Conservation (phyloP, 306 rosid genomes). For the Glycyrrhiza uralensis region DNA sequence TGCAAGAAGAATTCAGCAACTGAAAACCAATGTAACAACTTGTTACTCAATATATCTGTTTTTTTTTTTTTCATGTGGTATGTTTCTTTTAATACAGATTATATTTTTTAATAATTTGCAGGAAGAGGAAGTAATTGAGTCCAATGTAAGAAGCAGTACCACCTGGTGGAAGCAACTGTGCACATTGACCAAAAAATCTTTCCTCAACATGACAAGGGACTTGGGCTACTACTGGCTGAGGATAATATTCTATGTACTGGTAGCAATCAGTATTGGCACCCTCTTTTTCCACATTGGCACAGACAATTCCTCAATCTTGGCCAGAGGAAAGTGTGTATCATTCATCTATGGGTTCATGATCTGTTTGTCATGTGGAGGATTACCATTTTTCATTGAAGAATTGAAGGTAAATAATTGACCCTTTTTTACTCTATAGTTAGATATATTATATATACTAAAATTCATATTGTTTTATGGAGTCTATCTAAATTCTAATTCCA, state of each 20-base stretch:
- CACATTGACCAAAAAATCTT: slow-evolving; percentile 58
- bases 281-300: slow-evolving; percentile 53
- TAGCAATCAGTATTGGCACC: slow-evolving; percentile 47
- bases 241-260: slow-evolving; percentile 37
- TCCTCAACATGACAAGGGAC: slow-evolving; percentile 72
- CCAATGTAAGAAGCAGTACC: slow-evolving; percentile 33
- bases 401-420: slow-evolving; percentile 46
- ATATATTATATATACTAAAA: neutral
- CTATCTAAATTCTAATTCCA: neutral
- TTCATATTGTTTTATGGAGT: too few relatives aligned
- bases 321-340: slow-evolving; percentile 54
- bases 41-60: too few relatives aligned
- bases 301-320: slow-evolving; percentile 44
- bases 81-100: neutral
- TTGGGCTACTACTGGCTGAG: slow-evolving; percentile 78
- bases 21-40: slow-evolving; percentile 49
- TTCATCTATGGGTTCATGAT: slow-evolving; percentile 74
- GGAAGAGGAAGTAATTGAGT: slow-evolving; percentile 45
- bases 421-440: neutral
- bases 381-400: slow-evolving; percentile 83
- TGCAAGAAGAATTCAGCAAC: slow-evolving; percentile 48
- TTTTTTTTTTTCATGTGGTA: too few relatives aligned
- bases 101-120: neutral
- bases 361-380: slow-evolving; percentile 61
- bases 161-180: slow-evolving; percentile 59